A percentile compares a stretch with the other conserved stretches of the same genome.
These are phyloP conservation scores for Mortierella hygrophila DNA, from an alignment of 192 early-diverging fungal genomes.

Conservation along the genomic window DNA sequence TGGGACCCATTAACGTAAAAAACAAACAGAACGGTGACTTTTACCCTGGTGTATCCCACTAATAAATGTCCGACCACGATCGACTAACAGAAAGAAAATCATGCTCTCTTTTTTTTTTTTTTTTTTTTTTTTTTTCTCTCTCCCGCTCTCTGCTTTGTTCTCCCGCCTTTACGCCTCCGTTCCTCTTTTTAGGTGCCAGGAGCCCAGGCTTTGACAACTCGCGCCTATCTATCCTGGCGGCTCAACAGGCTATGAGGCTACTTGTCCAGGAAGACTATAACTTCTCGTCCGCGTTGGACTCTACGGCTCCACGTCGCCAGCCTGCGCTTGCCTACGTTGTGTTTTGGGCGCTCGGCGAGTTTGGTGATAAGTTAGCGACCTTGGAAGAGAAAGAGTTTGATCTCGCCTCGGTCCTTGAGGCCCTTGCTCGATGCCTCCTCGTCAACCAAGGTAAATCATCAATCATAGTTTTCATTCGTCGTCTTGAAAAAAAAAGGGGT, in stretches of 20 bases:
- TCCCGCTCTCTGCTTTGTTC: not conserved
- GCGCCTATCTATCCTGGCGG: conserved; percentile 28
- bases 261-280: conserved; percentile 12
- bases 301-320: not conserved
- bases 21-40: not conserved
- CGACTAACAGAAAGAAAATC: not conserved
- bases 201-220: conserved; percentile 29
- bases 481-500: too few species aligned
- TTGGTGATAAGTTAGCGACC: conserved; percentile 6
- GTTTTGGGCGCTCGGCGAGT: conserved; percentile 41
- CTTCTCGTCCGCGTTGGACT: not conserved
- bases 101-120: not conserved
- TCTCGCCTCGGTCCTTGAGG: conserved; percentile 10
- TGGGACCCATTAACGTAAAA: not conserved
- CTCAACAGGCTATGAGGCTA: conserved; percentile 21
- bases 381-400: not conserved
- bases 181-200: conserved; percentile 16
- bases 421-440: conserved; percentile 28
- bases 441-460: conserved; percentile 31
- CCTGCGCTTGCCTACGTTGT: conserved; percentile 23
- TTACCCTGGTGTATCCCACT: too few species aligned
- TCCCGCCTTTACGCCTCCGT: not conserved
- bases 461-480: not conserved
- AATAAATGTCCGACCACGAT: not conserved
- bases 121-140: not conserved